Evolutionary conservation across 2,329 filamentous ascomycete species (phyloP).

Genomic region (Epichloe elymi): DNA sequence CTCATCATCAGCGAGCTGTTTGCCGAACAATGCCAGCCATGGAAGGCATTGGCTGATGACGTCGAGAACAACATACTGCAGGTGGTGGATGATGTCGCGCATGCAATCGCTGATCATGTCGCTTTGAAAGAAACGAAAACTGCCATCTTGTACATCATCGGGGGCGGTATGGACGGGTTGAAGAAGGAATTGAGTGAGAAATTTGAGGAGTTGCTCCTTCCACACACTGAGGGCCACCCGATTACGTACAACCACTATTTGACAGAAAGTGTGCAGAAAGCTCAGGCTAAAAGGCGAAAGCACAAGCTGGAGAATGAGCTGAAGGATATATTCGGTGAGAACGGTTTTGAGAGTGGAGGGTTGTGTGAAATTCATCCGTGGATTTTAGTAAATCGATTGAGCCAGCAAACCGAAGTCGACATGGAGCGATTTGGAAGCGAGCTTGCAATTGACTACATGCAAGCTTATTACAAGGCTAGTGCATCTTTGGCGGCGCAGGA

Average conservation of each 20-base stretch:
- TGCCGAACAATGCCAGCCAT: conserved; percentile 40
- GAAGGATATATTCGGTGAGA: too few relatives aligned
- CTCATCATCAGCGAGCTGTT: conserved; percentile 47
- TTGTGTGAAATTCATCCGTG: too few relatives aligned
- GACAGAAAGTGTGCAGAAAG: conserved; percentile 22
- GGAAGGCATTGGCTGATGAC: conserved; percentile 30
- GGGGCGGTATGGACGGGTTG: conserved; percentile 9
- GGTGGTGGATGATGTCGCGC: conserved; percentile 5
- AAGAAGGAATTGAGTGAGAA: conserved; percentile 14
- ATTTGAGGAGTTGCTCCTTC: conserved; percentile 7
- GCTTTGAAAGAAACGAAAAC: conserved; percentile 8
- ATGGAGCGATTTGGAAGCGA: conserved; percentile 3
- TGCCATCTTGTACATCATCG: conserved; percentile 8
- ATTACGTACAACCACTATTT: conserved; percentile 42
- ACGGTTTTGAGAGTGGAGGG: too few relatives aligned
- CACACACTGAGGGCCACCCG: conserved; percentile 21
- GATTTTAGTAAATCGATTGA: too few relatives aligned
- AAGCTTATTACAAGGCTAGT: conserved; percentile 27
- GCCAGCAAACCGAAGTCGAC: neutral
- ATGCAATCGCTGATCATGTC: conserved; percentile 6
- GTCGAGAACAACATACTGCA: conserved; percentile 4
- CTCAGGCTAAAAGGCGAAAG: conserved; percentile 9
- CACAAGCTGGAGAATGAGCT: neutral
- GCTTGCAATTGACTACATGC: conserved; percentile 20
- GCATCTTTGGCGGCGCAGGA: too few relatives aligned